These are phyloP conservation scores for Boehmeria nivea DNA, from an alignment of 306 rosid genomes.

Conservation along the genomic window DNA sequence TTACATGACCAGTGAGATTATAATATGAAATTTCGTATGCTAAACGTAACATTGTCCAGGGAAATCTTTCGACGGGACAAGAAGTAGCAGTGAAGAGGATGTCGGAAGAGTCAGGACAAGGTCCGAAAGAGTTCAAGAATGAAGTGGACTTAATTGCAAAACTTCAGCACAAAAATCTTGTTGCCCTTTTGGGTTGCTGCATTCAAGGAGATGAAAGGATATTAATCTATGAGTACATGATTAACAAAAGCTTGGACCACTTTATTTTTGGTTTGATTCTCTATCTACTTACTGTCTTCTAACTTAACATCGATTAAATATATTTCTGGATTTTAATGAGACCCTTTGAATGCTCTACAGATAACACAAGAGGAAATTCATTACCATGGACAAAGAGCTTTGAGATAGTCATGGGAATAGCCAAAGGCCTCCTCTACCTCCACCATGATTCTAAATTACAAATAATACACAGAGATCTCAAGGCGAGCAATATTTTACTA, in stretches of 20 bases:
- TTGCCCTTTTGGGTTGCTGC: not conserved
- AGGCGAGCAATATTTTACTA: constrained; percentile 16
- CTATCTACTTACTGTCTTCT: too few relatives aligned
- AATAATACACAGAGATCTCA: constrained; percentile 17
- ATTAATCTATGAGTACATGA: constrained; percentile 1
- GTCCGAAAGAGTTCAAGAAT: constrained; percentile 27
- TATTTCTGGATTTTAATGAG: too few relatives aligned
- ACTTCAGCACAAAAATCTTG: constrained; percentile 15
- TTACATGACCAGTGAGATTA: not conserved
- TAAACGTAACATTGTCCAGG: constrained; percentile 7
- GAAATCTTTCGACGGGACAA: constrained; percentile 9
- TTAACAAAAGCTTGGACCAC: constrained; percentile 19
- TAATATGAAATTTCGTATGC: too few relatives aligned
- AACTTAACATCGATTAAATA: too few relatives aligned
- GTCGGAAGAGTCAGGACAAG: constrained; percentile 27
- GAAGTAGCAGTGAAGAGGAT: constrained; percentile 27
- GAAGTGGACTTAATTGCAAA: constrained; percentile 17
- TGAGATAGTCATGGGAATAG: constrained; percentile 7
- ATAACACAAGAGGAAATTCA: not conserved
- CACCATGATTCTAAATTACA: constrained; percentile 18
- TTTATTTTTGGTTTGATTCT: constrained; percentile 40
- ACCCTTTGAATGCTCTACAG: too few relatives aligned
- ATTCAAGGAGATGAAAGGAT: not conserved
- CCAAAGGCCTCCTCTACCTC: constrained; percentile 12
- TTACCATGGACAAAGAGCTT: not conserved